Evolutionary conservation across 805 yeast species (phyloP), one percentile per base, ranked within the genome.

Genomic region (Cyberlindnera maritima): DNA sequence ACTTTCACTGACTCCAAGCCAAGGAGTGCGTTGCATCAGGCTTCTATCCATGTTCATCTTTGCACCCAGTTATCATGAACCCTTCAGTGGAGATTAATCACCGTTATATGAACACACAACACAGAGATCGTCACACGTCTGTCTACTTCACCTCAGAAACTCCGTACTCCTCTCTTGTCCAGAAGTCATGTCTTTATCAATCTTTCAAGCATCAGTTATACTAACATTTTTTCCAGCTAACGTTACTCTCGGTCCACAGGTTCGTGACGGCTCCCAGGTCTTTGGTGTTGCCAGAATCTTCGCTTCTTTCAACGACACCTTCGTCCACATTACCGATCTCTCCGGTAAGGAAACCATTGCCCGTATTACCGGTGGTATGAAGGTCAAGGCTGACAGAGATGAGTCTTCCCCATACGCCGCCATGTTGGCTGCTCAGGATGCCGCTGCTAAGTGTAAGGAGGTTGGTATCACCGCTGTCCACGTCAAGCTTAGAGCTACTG

Each of bases 331-430:
- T 68, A 94, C 99, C 68, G 99, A 94, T 83, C 81, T 91, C 67
- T 88, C 98, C 68, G 99, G 99, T 79, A 94, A 92, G 79, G 99
- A 95, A 81, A 94, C 99, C 80, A 92, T 94, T 72, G 85, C 96
- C 81, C 90, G 98, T 81, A 97, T 94, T 67, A 94, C 99, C 71
- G 99, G 99, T 84, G 99, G 99, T 80, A 94, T 94, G 99, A 94
- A 94, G 85, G 99, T 94, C 77, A 94, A 94, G 85, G 99, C 99
- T 69, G 99, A 94, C 83, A 89, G 98, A 83, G 99, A 95, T 76
- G 99, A 94, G 85, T 92, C 98, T 58, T 88, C 99, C 63, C 99
- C 99, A 76, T 94, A 94, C 87, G 99, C 99, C 72, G 99, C 97
- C 71, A 94, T 94, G 99, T 87, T 94, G 83, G 99, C 99, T 74